Conservation (phyloP, 1,284 basidiomycete species). For the Ustilago curta region DNA sequence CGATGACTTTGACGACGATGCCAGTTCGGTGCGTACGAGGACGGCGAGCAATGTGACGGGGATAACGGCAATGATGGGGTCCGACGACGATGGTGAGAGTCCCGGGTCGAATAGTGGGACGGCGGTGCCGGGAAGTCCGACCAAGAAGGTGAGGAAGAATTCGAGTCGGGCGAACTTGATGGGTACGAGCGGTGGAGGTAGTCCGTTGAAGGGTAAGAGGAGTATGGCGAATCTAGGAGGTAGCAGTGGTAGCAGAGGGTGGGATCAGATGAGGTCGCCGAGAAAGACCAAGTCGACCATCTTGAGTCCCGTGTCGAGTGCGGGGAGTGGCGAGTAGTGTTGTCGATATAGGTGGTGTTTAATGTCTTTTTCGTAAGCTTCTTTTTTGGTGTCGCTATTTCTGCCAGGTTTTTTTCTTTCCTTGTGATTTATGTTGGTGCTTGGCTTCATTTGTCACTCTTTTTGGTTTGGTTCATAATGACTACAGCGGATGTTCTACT, state of each 20-base stretch:
- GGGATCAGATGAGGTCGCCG: conserved; percentile 25
- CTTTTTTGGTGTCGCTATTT: conserved; percentile 8
- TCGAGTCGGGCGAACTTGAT: conserved; percentile 30
- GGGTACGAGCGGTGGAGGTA: background rate
- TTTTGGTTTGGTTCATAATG: background rate
- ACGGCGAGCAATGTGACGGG: conserved; percentile 32
- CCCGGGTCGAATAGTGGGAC: conserved; percentile 12
- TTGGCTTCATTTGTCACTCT: background rate
- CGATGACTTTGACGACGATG: conserved; percentile 40
- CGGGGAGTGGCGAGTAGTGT: conserved; percentile 27
- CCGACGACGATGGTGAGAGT: conserved; percentile 31
- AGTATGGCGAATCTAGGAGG: conserved; percentile 40
- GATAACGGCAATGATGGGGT: conserved; percentile 13
- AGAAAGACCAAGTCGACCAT: conserved; percentile 44
- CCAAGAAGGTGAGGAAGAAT: conserved; percentile 44
- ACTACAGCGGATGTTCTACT: too few relatives aligned
- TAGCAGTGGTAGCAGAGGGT: conserved; percentile 6
- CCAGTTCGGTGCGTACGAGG: conserved; percentile 19
- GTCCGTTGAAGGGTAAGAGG: conserved; percentile 35
- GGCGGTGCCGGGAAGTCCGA: conserved; percentile 18
- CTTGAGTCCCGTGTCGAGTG: conserved; percentile 40
- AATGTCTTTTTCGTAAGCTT: background rate
- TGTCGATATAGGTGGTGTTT: background rate
- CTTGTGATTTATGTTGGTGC: background rate
- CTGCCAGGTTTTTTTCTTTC: conserved; percentile 29